Percentiles rank a stretch among this genome's conserved stretches.
phyloP scores from a whole-genome alignment of 1,139 yeast genomes.

The Diutina neorugosa region DNA sequence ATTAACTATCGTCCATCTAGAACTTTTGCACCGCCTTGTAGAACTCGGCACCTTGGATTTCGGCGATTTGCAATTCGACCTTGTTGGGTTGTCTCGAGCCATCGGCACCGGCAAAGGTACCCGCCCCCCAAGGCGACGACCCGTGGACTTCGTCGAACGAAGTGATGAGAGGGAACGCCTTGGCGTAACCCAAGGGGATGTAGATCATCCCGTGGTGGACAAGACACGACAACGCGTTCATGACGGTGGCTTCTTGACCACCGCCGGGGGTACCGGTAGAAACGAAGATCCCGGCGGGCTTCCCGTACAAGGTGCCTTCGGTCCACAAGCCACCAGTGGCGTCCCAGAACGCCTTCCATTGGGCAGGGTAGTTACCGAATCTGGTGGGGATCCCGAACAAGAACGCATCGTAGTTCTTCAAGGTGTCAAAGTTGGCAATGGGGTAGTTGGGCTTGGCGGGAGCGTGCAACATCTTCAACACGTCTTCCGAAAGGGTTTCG shows the following conservation, averaged over 20 bases:
- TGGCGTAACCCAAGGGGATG: conserved; percentile 4
- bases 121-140: conserved; percentile 4
- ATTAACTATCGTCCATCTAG: neutral
- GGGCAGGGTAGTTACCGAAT: conserved; percentile 9
- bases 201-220: conserved; percentile 4
- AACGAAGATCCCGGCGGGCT: conserved; percentile 10
- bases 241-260: conserved; percentile 2
- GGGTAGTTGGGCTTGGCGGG: conserved; percentile 7
- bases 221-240: conserved; percentile 3
- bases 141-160: conserved; percentile 4
- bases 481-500: conserved; percentile 8
- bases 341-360: conserved; percentile 10
- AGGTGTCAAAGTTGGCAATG: conserved; percentile 7
- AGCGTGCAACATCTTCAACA: conserved; percentile 8
- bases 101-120: conserved; percentile 4
- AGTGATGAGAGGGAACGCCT: conserved; percentile 3
- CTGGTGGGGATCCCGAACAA: conserved; percentile 10
- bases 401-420: conserved; percentile 9
- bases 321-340: conserved; percentile 10
- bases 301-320: conserved; percentile 8
- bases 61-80: conserved; percentile 1
- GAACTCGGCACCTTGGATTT: conserved; percentile 2
- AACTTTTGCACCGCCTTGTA: conserved; percentile 1
- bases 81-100: neutral
- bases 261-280: conserved; percentile 6